These are phyloP conservation scores for Xylaria multiplex DNA, from an alignment of 2,329 filamentous ascomycete genomes.

Conservation along the genomic window DNA sequence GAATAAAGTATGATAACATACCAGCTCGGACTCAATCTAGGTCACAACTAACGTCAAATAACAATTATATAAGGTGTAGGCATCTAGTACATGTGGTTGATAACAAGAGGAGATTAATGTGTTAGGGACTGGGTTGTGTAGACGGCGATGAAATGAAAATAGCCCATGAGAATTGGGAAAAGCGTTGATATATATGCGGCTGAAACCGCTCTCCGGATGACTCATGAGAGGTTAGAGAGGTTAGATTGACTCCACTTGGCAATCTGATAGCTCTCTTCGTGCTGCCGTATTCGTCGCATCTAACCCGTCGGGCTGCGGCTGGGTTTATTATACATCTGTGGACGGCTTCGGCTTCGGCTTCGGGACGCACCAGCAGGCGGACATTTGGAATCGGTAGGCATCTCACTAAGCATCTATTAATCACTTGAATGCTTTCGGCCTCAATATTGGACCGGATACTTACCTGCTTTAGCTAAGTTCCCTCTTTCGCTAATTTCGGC, in stretches of 20 bases:
- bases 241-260: constrained; percentile 6
- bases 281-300: constrained; percentile 16
- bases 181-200: background rate
- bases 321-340: constrained; percentile 4
- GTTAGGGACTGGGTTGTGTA: background rate
- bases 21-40: background rate
- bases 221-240: background rate
- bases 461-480: background rate
- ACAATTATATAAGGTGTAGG: background rate
- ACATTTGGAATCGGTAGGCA: background rate
- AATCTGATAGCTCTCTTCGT: background rate
- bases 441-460: background rate
- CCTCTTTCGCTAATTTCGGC: background rate
- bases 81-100: background rate
- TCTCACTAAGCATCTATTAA: background rate
- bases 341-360: constrained; percentile 29
- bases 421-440: background rate
- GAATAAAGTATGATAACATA: background rate
- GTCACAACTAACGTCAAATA: background rate
- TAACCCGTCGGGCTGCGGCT: background rate
- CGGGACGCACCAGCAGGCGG: background rate
- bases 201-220: constrained; percentile 5
- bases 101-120: background rate
- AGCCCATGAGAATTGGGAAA: background rate
- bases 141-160: background rate